Percentiles rank a stretch among this genome's conserved stretches.
Evolutionary conservation across 768 basidiomycete genomes (phyloP).

Genomic region (Cantharellus anzutake): DNA sequence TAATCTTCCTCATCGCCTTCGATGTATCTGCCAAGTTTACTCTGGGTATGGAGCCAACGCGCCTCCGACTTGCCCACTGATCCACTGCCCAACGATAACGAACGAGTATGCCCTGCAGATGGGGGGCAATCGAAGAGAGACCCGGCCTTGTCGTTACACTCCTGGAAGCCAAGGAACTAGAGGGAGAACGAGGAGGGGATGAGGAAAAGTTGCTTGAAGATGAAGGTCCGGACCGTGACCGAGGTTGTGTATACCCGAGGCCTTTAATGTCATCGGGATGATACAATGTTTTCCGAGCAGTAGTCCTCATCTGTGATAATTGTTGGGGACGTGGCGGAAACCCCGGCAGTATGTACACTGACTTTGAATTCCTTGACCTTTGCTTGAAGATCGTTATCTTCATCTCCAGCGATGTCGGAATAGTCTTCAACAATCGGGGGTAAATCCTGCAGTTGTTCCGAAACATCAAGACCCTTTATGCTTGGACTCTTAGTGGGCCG

Average conservation of each 20-base stretch:
- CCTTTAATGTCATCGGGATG: conserved; percentile 83
- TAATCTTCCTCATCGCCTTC: conserved; percentile 87
- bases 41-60: conserved; percentile 30
- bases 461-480: background rate
- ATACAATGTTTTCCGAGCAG: conserved; percentile 53
- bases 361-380: conserved; percentile 80
- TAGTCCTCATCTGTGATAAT: conserved; percentile 40
- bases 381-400: conserved; percentile 44
- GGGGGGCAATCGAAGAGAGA: conserved; percentile 11
- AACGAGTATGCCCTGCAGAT: conserved; percentile 29
- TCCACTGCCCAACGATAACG: conserved; percentile 32
- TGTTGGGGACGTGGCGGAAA: background rate
- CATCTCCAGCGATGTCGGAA: conserved; percentile 70
- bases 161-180: conserved; percentile 31
- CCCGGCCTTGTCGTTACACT: conserved; percentile 10
- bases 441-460: conserved; percentile 23
- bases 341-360: conserved; percentile 7
- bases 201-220: conserved; percentile 17
- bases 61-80: conserved; percentile 56
- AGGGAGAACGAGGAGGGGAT: conserved; percentile 33
- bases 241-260: conserved; percentile 23
- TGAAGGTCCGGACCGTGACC: background rate
- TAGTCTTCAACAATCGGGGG: conserved; percentile 73
- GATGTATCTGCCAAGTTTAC: conserved; percentile 67
- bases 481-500: conserved; percentile 51